phyloP scores from a whole-genome alignment of 2,329 filamentous ascomycete genomes.

The Colletotrichum paranaense region DNA sequence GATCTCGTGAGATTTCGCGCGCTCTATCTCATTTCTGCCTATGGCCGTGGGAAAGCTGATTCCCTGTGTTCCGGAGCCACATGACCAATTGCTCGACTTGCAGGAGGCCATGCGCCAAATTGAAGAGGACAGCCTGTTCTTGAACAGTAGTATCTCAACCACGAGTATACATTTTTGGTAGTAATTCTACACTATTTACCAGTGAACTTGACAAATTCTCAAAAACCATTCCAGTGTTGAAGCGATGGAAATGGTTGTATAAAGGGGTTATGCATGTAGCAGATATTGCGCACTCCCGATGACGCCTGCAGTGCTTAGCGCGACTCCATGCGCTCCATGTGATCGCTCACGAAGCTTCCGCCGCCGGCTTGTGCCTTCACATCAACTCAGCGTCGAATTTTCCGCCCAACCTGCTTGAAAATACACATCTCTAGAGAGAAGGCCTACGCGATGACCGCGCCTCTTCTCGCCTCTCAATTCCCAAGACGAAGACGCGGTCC shows the following conservation, averaged over 20 bases:
- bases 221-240: background rate
- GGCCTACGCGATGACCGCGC: slow-evolving; percentile 7
- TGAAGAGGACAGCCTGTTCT: too few species aligned
- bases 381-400: background rate
- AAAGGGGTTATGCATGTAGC: slow-evolving; percentile 2
- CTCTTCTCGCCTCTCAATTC: background rate
- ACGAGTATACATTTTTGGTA: rapidly evolving
- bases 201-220: too few species aligned
- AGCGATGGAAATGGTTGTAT: background rate
- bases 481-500: slow-evolving; percentile 22
- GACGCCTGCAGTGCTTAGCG: slow-evolving; percentile 3
- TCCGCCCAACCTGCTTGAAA: background rate
- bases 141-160: too few species aligned
- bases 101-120: background rate
- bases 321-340: background rate
- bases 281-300: background rate
- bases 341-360: background rate
- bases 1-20: too few species aligned
- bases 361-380: background rate
- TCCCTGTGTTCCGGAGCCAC: too few species aligned
- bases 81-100: background rate
- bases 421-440: background rate
- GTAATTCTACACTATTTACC: too few species aligned
- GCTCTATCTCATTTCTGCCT: too few species aligned
- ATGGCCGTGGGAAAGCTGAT: too few species aligned